Percentiles rank a stretch among this genome's conserved stretches.
phyloP scores from a whole-genome alignment of 768 basidiomycete genomes.

The Boletus sp. region DNA sequence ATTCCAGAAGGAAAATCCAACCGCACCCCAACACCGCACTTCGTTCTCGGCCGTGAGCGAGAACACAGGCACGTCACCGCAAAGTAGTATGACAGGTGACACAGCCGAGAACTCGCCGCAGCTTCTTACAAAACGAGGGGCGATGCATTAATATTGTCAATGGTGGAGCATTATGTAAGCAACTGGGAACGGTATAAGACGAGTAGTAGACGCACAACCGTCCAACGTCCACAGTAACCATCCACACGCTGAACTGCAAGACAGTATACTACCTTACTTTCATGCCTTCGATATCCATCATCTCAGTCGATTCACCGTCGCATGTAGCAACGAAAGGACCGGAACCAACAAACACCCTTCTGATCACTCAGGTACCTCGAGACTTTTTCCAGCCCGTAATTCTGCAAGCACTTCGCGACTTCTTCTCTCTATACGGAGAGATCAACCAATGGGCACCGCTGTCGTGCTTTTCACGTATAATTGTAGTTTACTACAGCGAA shows the following conservation, averaged over 20 bases:
- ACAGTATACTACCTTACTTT: background rate
- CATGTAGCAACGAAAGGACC: background rate
- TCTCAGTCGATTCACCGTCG: constrained; percentile 11
- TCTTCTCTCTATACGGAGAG: constrained; percentile 76
- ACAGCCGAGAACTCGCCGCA: constrained; percentile 17
- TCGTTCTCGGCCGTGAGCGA: background rate
- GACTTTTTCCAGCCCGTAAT: constrained; percentile 74
- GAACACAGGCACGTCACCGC: constrained; percentile 14
- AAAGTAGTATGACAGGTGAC: constrained; percentile 6
- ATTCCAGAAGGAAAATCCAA: constrained; percentile 17
- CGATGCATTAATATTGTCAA: too few species aligned
- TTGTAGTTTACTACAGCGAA: constrained; percentile 72
- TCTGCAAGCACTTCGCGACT: constrained; percentile 60
- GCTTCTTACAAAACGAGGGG: background rate
- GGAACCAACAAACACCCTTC: constrained; percentile 73
- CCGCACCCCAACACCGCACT: constrained; percentile 11
- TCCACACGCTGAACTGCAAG: background rate
- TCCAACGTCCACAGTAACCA: constrained; percentile 9
- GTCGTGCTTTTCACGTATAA: constrained; percentile 74
- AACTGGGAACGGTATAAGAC: constrained; percentile 5
- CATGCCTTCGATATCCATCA: constrained; percentile 32
- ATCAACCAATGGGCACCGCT: constrained; percentile 93
- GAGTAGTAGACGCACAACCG: background rate
- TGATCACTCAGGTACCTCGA: constrained; percentile 74
- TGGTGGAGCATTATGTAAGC: constrained; percentile 22